Conservation (phyloP, 805 yeast genomes). For the Saccharomyces cerevisiae region DNA sequence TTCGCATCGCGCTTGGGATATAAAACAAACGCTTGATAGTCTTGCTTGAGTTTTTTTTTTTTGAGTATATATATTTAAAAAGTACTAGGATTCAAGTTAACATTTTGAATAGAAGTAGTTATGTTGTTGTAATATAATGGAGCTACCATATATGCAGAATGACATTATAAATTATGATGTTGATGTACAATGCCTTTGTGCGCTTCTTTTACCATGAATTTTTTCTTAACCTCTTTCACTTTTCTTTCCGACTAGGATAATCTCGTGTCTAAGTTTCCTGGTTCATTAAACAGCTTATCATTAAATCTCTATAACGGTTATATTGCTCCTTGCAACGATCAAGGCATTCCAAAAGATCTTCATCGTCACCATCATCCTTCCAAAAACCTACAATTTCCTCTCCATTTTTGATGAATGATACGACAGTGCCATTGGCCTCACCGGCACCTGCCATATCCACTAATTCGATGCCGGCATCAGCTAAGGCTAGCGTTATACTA, state of each 20-base stretch:
- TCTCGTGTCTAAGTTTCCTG: not conserved
- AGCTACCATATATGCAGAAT: not conserved
- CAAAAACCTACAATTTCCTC: conserved; percentile 55
- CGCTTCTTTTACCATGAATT: not conserved
- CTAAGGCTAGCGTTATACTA: conserved; percentile 58
- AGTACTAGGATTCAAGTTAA: not conserved
- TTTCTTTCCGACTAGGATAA: not conserved
- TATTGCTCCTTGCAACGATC: conserved; percentile 36
- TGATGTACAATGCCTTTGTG: not conserved
- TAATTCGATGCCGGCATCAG: conserved; percentile 78
- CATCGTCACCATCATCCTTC: conserved; percentile 34
- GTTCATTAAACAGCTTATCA: conserved; percentile 15
- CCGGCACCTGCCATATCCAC: conserved; percentile 70
- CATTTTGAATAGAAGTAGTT: not conserved
- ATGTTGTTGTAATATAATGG: not conserved
- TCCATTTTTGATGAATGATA: conserved; percentile 47
- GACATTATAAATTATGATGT: not conserved
- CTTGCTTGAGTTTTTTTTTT: not conserved
- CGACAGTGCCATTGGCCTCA: conserved; percentile 35
- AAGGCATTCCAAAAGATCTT: conserved; percentile 24
- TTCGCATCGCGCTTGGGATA: conserved; percentile 21
- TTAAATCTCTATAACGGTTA: conserved; percentile 13
- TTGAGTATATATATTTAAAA: not conserved
- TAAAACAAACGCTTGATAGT: conserved; percentile 21
- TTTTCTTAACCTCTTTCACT: not conserved